Conservation (phyloP, 73 alveolate genomes). For the Paramecium tetraurelia region DNA sequence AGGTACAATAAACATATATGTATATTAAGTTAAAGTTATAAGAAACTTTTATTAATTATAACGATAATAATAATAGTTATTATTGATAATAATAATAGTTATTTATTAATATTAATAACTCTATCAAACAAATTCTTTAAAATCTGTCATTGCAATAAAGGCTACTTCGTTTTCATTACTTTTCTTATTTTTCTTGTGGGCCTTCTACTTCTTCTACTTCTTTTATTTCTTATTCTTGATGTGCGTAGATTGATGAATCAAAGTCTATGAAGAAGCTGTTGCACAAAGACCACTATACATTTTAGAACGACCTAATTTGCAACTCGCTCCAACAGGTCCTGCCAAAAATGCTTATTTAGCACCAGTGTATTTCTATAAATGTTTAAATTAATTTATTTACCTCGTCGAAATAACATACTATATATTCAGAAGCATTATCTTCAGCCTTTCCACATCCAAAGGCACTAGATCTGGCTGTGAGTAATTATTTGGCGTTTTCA, state of each 20-base stretch:
- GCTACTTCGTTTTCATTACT: background rate
- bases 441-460: slow-evolving; percentile 47
- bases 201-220: background rate
- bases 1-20: too few relatives aligned
- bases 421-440: background rate
- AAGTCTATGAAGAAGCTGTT: background rate
- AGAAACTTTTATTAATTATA: too few relatives aligned
- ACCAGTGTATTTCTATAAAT: background rate
- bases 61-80: too few relatives aligned
- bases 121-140: background rate
- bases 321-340: slow-evolving; percentile 48
- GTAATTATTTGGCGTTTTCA: slow-evolving; percentile 24
- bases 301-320: slow-evolving; percentile 23
- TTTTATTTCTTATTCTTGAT: background rate
- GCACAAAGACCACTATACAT: slow-evolving; percentile 48
- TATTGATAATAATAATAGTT: too few relatives aligned
- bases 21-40: too few relatives aligned
- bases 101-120: background rate
- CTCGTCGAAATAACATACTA: slow-evolving; percentile 34
- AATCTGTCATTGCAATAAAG: background rate
- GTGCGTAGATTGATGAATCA: background rate
- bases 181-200: background rate
- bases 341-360: background rate
- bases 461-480: background rate
- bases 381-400: background rate